phyloP scores from a whole-genome alignment of 1,284 basidiomycete genomes.

The Hymenochaete sp. region DNA sequence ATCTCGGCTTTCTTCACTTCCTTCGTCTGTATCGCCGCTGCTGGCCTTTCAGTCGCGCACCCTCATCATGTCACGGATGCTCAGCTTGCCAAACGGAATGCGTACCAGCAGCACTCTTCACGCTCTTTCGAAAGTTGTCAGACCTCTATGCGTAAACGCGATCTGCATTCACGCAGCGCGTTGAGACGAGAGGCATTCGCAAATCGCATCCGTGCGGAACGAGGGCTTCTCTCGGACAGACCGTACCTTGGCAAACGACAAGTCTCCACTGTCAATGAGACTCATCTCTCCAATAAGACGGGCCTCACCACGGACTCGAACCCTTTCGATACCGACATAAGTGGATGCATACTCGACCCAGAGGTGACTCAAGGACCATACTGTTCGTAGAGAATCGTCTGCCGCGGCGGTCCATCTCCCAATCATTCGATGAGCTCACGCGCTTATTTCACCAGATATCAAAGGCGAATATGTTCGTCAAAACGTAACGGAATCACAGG shows the following conservation, averaged over 20 bases:
- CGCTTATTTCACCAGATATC: conserved; percentile 16
- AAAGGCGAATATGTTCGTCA: conserved; percentile 16
- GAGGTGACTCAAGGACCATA: conserved; percentile 21
- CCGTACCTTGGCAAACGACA: conserved; percentile 15
- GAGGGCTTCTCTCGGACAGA: neutral
- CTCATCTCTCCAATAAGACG: conserved; percentile 19
- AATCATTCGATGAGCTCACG: neutral
- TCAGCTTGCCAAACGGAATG: conserved; percentile 4
- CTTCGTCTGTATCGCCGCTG: too few species aligned
- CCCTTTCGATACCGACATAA: conserved; percentile 17
- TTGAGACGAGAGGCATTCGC: conserved; percentile 5
- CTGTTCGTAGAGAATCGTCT: too few species aligned
- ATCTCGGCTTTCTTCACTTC: too few species aligned
- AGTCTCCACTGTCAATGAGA: conserved; percentile 13
- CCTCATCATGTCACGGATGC: too few species aligned
- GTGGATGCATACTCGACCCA: conserved; percentile 19
- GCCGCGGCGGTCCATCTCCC: neutral
- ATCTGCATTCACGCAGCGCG: conserved; percentile 2
- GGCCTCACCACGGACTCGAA: conserved; percentile 18
- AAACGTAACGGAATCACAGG: neutral
- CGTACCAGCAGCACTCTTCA: conserved; percentile 1
- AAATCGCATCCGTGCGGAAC: neutral
- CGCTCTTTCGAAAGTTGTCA: conserved; percentile 6
- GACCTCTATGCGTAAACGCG: conserved; percentile 1
- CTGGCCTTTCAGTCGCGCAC: too few species aligned